These are phyloP conservation scores for Pouteria campechiana DNA, from an alignment of 179 eudicot genomes.

Conservation along the genomic window DNA sequence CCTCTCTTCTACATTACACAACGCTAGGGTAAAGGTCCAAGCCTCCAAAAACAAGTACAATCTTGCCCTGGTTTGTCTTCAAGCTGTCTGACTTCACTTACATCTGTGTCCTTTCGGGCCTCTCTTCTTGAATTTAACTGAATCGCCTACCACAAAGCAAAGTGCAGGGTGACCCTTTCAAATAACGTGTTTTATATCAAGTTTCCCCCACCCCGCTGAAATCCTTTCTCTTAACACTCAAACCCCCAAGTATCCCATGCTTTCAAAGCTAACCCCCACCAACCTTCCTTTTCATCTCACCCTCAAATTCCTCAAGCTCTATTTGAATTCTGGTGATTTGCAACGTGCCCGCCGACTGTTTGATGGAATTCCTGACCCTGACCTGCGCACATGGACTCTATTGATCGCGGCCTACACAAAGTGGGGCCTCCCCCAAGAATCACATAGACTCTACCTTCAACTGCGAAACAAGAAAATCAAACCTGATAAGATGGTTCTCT, in stretches of 20 bases:
- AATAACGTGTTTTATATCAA: no score
- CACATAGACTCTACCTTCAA: conserved; percentile 31
- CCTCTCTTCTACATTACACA: no score
- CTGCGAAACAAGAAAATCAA: conserved; percentile 14
- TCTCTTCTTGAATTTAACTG: no score
- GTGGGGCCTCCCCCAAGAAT: conserved; percentile 35
- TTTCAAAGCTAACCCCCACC: conserved; percentile 33
- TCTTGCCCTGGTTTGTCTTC: no score
- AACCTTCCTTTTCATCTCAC: conserved; percentile 27
- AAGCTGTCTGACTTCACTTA: no score
- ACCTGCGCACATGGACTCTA: conserved; percentile 38
- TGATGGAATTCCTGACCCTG: conserved; percentile 57
- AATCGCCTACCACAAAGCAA: no score
- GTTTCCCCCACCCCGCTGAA: no score
- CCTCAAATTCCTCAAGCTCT: conserved; percentile 27
- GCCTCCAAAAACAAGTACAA: no score
- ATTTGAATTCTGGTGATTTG: conserved; percentile 35
- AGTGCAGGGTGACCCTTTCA: no score
- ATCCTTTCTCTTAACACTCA: no score
- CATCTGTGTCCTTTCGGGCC: no score
- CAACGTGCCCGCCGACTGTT: conserved; percentile 59
- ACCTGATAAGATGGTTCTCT: conserved; percentile 41
- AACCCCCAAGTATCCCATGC: conserved; percentile 17
- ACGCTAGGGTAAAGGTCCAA: no score
- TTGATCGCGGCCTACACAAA: conserved; percentile 54